A percentile compares a stretch with the other conserved stretches of the same genome.
These are phyloP conservation scores for Pichia inconspicua DNA, from an alignment of 1,139 yeast species.

Conservation along the genomic window DNA sequence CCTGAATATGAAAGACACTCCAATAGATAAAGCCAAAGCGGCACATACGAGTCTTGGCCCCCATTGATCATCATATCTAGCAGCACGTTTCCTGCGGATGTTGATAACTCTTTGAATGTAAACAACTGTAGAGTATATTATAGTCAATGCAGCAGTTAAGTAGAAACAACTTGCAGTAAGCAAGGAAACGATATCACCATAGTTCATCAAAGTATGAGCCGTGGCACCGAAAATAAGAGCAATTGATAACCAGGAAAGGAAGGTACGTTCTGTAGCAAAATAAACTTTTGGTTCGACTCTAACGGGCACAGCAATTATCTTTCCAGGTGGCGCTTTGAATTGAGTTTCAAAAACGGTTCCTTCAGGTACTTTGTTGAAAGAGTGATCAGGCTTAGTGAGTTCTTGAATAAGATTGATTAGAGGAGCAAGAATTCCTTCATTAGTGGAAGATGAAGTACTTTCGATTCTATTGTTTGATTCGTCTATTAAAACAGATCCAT, in stretches of 20 bases:
- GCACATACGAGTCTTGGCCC: slow-evolving; percentile 84
- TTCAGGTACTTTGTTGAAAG: slow-evolving; percentile 64
- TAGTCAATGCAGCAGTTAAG: slow-evolving; percentile 65
- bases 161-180: slow-evolving; percentile 89
- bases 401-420: slow-evolving; percentile 13
- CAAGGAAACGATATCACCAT: slow-evolving; percentile 61
- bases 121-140: slow-evolving; percentile 63
- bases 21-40: slow-evolving; percentile 64
- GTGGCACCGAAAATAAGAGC: slow-evolving; percentile 68
- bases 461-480: slow-evolving; percentile 25
- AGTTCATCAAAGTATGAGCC: slow-evolving; percentile 61
- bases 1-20: slow-evolving; percentile 61
- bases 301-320: slow-evolving; percentile 66
- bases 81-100: slow-evolving; percentile 76
- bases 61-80: slow-evolving; percentile 74
- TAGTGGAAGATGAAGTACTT: slow-evolving; percentile 7
- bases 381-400: slow-evolving; percentile 29
- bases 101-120: slow-evolving; percentile 79
- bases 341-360: slow-evolving; percentile 69
- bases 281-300: slow-evolving; percentile 81
- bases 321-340: slow-evolving; percentile 70
- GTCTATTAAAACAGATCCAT: slow-evolving; percentile 31
- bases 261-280: slow-evolving; percentile 79
- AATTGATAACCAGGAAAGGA: slow-evolving; percentile 68
- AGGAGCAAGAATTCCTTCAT: slow-evolving; percentile 14